Base-by-base conservation (phyloP, 441 rosid species). In the Arabidopsis hybrid region DNA sequence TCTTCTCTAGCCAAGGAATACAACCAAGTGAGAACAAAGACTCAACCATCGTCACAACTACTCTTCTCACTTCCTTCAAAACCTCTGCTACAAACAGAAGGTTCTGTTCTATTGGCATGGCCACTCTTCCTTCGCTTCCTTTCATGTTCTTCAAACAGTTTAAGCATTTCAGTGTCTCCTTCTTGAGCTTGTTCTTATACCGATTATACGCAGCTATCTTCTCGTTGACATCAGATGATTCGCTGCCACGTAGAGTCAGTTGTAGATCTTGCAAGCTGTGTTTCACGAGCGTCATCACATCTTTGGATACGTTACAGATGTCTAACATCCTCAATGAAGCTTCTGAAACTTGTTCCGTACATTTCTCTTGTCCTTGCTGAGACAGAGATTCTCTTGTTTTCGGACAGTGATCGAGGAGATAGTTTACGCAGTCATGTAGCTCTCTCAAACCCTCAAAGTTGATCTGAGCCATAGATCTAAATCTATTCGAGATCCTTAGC, bases 251-350 rank as follows among this genome's bases (percentile, higher is more conserved):
- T 40, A 90, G 45, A 8, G 84, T 85, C 21, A 77, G 76, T 43
- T 84, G 83, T 0, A 87, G 77, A 62, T 84, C 87, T 16, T 86
- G 76, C 29, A 87, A 81, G 65, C 82, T 87, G 57, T 86, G 86
- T 69, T 83, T 88, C 32, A 82, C 87, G 5, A 85, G 82, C 16
- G 81, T 53, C 60, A 92, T 86, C 29, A 84, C 89, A 49, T 92
- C 92, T 79, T 79, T 82, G 50, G 89, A 87, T 17, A 55, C 58
- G 57, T 82, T 77, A 45, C 95, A 87, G 1, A 83, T 82, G 7
- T 88, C 95, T 58, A 90, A 67, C 92, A 90, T 90, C 67, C 64
- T 84, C 6, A 90, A 75, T 2, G 93, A 92, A 17, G 89, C 82
- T 42, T 90, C 95, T 0, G 91, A 84, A 51, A 83, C 89, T 71